These are phyloP conservation scores for Termitomyces sp. DNA, from an alignment of 768 basidiomycete species.

Conservation along the genomic window DNA sequence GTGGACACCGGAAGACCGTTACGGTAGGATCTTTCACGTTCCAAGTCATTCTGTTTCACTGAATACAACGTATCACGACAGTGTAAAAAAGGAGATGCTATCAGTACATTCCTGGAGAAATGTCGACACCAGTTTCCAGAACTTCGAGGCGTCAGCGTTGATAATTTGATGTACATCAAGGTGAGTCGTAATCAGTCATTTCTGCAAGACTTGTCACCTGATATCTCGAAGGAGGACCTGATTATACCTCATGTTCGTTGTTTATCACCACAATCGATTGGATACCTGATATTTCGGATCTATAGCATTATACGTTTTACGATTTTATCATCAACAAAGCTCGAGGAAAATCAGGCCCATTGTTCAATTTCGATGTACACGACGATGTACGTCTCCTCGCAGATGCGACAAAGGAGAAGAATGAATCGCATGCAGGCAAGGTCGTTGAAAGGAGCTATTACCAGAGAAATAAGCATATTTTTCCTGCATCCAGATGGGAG, in stretches of 20 bases:
- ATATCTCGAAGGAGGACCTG: slow-evolving; percentile 73
- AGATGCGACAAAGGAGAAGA: slow-evolving; percentile 95
- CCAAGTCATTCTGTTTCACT: not conserved
- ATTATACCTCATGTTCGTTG: slow-evolving; percentile 88
- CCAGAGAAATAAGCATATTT: slow-evolving; percentile 95
- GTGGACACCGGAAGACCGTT: slow-evolving; percentile 91
- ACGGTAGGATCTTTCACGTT: slow-evolving; percentile 45
- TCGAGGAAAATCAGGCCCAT: slow-evolving; percentile 93
- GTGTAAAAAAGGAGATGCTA: slow-evolving; percentile 97
- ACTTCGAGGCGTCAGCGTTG: slow-evolving; percentile 81
- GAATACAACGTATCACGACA: slow-evolving; percentile 25
- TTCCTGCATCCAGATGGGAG: slow-evolving; percentile 97
- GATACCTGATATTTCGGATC: not conserved
- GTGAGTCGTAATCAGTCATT: slow-evolving; percentile 29
- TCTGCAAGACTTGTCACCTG: not conserved
- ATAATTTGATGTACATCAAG: slow-evolving; percentile 99
- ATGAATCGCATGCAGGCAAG: slow-evolving; percentile 98
- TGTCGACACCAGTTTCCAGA: slow-evolving; percentile 92
- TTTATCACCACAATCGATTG: not conserved
- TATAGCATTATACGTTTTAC: slow-evolving; percentile 96
- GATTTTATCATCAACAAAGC: slow-evolving; percentile 99
- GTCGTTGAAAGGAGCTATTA: slow-evolving; percentile 97
- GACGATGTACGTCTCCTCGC: slow-evolving; percentile 93
- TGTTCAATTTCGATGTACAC: slow-evolving; percentile 99
- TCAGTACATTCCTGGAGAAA: slow-evolving; percentile 85